Evolutionary conservation across 1,139 yeast genomes (phyloP).

Genomic region (Fermentozyma sake): DNA sequence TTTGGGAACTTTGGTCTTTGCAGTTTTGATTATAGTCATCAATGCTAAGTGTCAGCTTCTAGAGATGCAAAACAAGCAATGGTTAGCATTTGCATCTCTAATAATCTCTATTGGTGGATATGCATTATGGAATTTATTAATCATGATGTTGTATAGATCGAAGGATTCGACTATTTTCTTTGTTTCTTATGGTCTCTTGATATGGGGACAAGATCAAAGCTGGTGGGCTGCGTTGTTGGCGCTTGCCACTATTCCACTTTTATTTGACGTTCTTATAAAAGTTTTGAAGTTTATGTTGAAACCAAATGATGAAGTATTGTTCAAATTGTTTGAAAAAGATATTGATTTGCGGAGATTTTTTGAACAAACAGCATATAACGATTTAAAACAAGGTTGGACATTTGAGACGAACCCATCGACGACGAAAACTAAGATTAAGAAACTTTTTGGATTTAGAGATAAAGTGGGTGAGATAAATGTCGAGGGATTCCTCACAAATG

Average conservation of each 20-base stretch:
- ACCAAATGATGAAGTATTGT: constrained; percentile 76
- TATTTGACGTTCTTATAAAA: constrained; percentile 63
- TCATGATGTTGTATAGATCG: constrained; percentile 62
- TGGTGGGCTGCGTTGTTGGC: constrained; percentile 83
- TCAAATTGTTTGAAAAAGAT: constrained; percentile 73
- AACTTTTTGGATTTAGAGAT: constrained; percentile 10
- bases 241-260: constrained; percentile 51
- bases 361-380: constrained; percentile 68
- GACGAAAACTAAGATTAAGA: constrained; percentile 11
- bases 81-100: constrained; percentile 67
- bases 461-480: constrained; percentile 2
- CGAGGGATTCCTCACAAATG: constrained; percentile 1
- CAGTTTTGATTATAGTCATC: constrained; percentile 67
- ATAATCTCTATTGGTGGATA: constrained; percentile 82
- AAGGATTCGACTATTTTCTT: constrained; percentile 63
- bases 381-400: constrained; percentile 80
- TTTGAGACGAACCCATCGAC: constrained; percentile 46
- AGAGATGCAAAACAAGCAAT: constrained; percentile 79
- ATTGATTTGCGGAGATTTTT: constrained; percentile 60
- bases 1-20: constrained; percentile 69
- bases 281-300: constrained; percentile 50
- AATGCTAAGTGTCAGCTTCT: constrained; percentile 74
- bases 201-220: constrained; percentile 72
- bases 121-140: constrained; percentile 76
- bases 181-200: constrained; percentile 64